These are phyloP conservation scores for Plasmopara muralis DNA, from an alignment of 352 stramenopile species.

Conservation along the genomic window DNA sequence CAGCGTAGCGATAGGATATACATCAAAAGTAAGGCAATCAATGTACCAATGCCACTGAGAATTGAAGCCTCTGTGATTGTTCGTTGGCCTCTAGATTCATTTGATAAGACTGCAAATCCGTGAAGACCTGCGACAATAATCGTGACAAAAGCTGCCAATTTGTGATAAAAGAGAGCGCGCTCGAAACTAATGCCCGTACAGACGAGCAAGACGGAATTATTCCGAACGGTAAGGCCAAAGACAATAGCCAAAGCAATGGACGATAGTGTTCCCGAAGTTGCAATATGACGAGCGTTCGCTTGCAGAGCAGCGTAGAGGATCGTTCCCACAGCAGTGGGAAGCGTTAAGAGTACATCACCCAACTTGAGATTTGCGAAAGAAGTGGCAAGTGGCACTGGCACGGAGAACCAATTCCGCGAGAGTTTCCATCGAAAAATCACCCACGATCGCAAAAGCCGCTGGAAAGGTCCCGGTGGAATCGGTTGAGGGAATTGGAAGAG, in stretches of 20 bases:
- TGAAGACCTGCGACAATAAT: slow-evolving; percentile 33
- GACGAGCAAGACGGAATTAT: slow-evolving; percentile 43
- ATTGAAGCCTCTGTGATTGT: slow-evolving; percentile 12
- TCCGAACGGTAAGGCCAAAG: slow-evolving; percentile 42
- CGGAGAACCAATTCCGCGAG: slow-evolving; percentile 22
- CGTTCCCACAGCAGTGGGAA: slow-evolving; percentile 14
- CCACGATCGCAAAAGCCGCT: slow-evolving; percentile 26
- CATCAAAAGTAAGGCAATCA: slow-evolving; percentile 30
- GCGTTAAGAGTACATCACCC: slow-evolving; percentile 31
- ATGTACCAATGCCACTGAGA: slow-evolving; percentile 18
- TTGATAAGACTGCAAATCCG: slow-evolving; percentile 26
- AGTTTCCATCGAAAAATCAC: slow-evolving; percentile 29
- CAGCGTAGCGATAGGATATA: slow-evolving; percentile 28
- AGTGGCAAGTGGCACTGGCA: slow-evolving; percentile 26
- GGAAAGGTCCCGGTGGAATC: slow-evolving; percentile 16
- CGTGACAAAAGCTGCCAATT: slow-evolving; percentile 33
- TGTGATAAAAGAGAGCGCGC: slow-evolving; percentile 51
- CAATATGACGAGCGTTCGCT: slow-evolving; percentile 12
- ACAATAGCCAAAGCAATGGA: slow-evolving; percentile 29
- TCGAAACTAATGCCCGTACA: slow-evolving; percentile 43
- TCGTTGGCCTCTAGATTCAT: slow-evolving; percentile 12
- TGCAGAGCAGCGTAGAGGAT: slow-evolving; percentile 9
- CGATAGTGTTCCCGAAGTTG: slow-evolving; percentile 16
- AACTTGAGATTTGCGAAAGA: slow-evolving; percentile 27
- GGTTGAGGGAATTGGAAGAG: slow-evolving; percentile 8